A percentile compares a stretch with the other conserved stretches of the same genome.
phyloP scores from a whole-genome alignment of 2,329 filamentous ascomycete species.

The Penicillium sp. region DNA sequence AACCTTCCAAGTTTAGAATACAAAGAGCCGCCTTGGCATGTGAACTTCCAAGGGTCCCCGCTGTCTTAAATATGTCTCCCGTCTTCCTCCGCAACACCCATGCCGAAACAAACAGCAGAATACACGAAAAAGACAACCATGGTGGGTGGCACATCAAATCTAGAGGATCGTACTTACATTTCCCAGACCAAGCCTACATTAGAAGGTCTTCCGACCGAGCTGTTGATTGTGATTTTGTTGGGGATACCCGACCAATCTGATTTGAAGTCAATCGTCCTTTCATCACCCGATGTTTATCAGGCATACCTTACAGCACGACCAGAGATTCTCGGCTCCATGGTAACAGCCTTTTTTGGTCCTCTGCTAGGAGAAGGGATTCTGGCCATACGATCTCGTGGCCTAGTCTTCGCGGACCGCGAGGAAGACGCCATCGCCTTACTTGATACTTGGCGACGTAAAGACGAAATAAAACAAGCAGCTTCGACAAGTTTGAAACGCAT shows the following conservation, averaged over 20 bases:
- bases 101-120: too few species aligned
- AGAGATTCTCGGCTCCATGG: constrained; percentile 3
- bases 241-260: constrained; percentile 10
- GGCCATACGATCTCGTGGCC: constrained; percentile 20
- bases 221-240: constrained; percentile 18
- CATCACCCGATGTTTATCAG: constrained; percentile 17
- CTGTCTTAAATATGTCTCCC: too few species aligned
- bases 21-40: too few species aligned
- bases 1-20: too few species aligned
- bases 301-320: constrained; percentile 13
- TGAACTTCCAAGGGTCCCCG: too few species aligned
- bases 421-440: constrained; percentile 17
- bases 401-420: constrained; percentile 3
- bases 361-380: constrained; percentile 18
- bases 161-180: background rate
- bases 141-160: too few species aligned
- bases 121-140: too few species aligned
- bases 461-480: constrained; percentile 16
- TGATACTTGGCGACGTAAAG: constrained; percentile 17
- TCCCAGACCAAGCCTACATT: constrained; percentile 1
- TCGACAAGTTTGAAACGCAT: too few species aligned
- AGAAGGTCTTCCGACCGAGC: constrained; percentile 18
- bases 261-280: constrained; percentile 16
- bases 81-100: too few species aligned
- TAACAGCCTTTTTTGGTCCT: too few species aligned